These are phyloP conservation scores for Wickerhamiella parazyma DNA, from an alignment of 805 yeast species.

Conservation along the genomic window DNA sequence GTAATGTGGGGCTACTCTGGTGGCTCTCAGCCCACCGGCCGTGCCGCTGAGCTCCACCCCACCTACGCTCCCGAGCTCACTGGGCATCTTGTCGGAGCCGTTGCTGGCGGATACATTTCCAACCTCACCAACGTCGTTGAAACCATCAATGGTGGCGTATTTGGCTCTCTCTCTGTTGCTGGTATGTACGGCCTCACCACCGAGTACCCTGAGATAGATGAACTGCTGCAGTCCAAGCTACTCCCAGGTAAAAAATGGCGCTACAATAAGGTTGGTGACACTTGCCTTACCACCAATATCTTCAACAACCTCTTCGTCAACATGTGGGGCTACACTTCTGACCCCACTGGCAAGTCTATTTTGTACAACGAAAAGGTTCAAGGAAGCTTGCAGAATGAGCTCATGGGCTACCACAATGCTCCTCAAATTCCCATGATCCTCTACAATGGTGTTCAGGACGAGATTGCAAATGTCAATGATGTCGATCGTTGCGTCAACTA, in stretches of 20 bases:
- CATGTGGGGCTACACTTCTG: conserved; percentile 15
- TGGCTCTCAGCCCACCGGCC: conserved; percentile 13
- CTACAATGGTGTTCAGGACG: conserved; percentile 19
- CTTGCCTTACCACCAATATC: conserved; percentile 13
- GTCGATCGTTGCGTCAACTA: conserved; percentile 13
- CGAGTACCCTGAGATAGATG: conserved; percentile 16
- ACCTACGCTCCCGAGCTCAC: conserved; percentile 20
- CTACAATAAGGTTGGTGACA: conserved; percentile 13
- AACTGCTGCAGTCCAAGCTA: conserved; percentile 10
- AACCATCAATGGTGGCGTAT: conserved; percentile 13
- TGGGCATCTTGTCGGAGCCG: conserved; percentile 8
- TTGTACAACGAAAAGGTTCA: not conserved
- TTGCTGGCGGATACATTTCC: conserved; percentile 9
- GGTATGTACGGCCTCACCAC: conserved; percentile 18
- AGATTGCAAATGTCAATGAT: conserved; percentile 13
- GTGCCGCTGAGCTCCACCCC: conserved; percentile 21
- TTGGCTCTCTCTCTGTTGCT: conserved; percentile 18
- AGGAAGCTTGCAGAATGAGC: conserved; percentile 10
- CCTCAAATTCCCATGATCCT: conserved; percentile 15
- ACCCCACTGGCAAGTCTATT: conserved; percentile 6
- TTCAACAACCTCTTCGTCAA: conserved; percentile 15
- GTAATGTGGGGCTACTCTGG: conserved; percentile 16
- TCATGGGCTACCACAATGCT: conserved; percentile 15
- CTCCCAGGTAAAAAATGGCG: conserved; percentile 11
- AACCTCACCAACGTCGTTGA: conserved; percentile 14